A percentile compares a stretch with the other conserved stretches of the same genome.
Evolutionary conservation across 2,329 filamentous ascomycete genomes (phyloP).

Genomic region (Tolypocladium ovalisporum): DNA sequence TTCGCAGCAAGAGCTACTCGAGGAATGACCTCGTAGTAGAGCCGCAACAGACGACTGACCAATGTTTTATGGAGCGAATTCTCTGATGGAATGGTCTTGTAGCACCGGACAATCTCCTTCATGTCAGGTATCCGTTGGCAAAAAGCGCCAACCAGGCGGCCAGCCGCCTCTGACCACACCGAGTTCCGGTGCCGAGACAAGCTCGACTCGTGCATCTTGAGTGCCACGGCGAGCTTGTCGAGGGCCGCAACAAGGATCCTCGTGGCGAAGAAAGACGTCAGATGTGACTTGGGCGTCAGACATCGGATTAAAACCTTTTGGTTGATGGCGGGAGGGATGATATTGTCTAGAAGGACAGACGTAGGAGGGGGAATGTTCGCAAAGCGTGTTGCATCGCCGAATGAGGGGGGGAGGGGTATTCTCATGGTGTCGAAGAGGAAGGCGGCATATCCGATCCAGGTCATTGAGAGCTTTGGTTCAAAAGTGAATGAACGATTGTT

Average conservation of each 20-base stretch:
- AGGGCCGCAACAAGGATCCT: conserved; percentile 70
- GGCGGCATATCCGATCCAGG: conserved; percentile 89
- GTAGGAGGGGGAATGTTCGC: conserved; percentile 64
- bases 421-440: conserved; percentile 76
- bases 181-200: conserved; percentile 23
- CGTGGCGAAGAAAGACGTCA: conserved; percentile 76
- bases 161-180: conserved; percentile 60
- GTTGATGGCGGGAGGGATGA: conserved; percentile 72
- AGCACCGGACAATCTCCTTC: conserved; percentile 67
- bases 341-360: conserved; percentile 70
- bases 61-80: conserved; percentile 70
- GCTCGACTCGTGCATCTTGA: conserved; percentile 46
- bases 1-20: conserved; percentile 71
- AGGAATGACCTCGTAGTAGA: conserved; percentile 80
- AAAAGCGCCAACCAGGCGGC: conserved; percentile 62
- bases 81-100: conserved; percentile 56
- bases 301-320: conserved; percentile 72
- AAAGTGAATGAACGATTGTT: conserved; percentile 72
- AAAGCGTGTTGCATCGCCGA: conserved; percentile 55
- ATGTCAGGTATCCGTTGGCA: conserved; percentile 68
- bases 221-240: conserved; percentile 58
- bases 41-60: conserved; percentile 62
- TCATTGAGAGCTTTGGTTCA: conserved; percentile 83
- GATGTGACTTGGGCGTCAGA: conserved; percentile 62
- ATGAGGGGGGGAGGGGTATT: conserved; percentile 59